Base-by-base conservation (phyloP, 495 filamentous ascomycete species). In the Penicillium steckii region DNA sequence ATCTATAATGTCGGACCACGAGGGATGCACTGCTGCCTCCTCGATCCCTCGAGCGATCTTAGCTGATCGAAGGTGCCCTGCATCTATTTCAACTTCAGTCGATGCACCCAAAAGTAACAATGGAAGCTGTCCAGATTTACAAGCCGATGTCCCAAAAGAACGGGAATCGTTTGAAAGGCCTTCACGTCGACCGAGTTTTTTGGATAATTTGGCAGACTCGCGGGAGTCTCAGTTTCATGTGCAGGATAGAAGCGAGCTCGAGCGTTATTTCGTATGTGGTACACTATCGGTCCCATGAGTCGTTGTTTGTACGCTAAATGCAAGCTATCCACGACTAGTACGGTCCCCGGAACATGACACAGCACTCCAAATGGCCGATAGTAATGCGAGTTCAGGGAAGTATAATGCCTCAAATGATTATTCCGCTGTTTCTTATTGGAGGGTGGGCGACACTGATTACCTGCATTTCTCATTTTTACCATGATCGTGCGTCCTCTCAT, bases 381-480 rank as follows among this genome's bases (percentile, higher is more conserved):
- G 88, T 91, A 63, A 59, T 93, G 57, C 86, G 88, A 47, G 76
- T 94, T 67, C 87, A 90, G 65, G 90, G 90, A 41, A 89, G 85
- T 58, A 86, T 93, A 55, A 73, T 87, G 49, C 90, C 90, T n/a
- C 85, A 86, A 59, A 84, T 94, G 86, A 84, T 93, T 27, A 48
- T 94, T 2, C 90, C 90, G 0, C 68, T 94, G 7, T n/a, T 84
- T 22, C 74, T 84, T 53, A 77, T 94, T 5, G 88, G 71, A 9
- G 64, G 59, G n/a, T 95, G 90, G 90, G 71, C 89, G 2, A 86
- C 82, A 3, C 53, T 77, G 1, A 83, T 95, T 53, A 91, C 87
- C 3, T 69, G 70, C 23, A 75, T 95, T 46, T 83, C 74, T 18
- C 62, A 74, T 44, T 74, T 74, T 24, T 76, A 81, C 19, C 65